A percentile compares a stretch with the other conserved stretches of the same genome.
phyloP scores from a whole-genome alignment of 2,329 filamentous ascomycete genomes.

The Aaosphaeria pasadenensis region DNA sequence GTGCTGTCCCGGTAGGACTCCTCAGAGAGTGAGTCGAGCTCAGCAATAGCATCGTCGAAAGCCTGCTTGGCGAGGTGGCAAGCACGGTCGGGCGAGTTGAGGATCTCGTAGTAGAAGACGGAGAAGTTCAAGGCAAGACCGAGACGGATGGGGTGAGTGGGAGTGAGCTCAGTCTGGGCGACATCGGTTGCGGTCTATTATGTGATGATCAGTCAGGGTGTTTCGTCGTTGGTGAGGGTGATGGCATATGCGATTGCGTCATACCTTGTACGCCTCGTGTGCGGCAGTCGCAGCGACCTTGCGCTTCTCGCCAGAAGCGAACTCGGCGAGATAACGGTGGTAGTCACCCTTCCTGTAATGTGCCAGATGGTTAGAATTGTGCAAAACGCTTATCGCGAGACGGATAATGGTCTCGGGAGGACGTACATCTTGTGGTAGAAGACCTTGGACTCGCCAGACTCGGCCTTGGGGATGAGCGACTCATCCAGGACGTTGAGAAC shows the following conservation, averaged over 20 bases:
- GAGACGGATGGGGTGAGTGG: slow-evolving; percentile 96
- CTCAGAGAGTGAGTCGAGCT: slow-evolving; percentile 96
- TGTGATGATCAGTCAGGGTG: slow-evolving; percentile 15
- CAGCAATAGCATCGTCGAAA: slow-evolving; percentile 96
- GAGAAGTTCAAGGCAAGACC: slow-evolving; percentile 98
- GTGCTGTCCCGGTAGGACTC: slow-evolving; percentile 99
- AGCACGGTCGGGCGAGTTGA: slow-evolving; percentile 95
- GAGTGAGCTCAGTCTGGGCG: slow-evolving; percentile 94
- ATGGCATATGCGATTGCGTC: slow-evolving; percentile 25
- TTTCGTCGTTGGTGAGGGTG: slow-evolving; percentile 5
- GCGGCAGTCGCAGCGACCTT: slow-evolving; percentile 83
- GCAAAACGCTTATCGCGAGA: background rate
- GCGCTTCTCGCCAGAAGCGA: slow-evolving; percentile 88
- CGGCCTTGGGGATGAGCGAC: slow-evolving; percentile 90
- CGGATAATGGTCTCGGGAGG: background rate
- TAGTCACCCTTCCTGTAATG: slow-evolving; percentile 86
- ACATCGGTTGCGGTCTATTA: slow-evolving; percentile 90
- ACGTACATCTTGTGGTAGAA: slow-evolving; percentile 99
- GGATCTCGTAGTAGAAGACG: slow-evolving; percentile 98
- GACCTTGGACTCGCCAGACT: slow-evolving; percentile 97
- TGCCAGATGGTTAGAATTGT: slow-evolving; percentile 9
- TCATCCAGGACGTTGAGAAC: slow-evolving; percentile 93
- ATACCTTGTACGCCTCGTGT: slow-evolving; percentile 96
- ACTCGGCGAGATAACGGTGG: slow-evolving; percentile 93
- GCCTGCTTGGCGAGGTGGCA: slow-evolving; percentile 99